phyloP scores from a whole-genome alignment of 352 stramenopile species.

The Lagenidium giganteum region DNA sequence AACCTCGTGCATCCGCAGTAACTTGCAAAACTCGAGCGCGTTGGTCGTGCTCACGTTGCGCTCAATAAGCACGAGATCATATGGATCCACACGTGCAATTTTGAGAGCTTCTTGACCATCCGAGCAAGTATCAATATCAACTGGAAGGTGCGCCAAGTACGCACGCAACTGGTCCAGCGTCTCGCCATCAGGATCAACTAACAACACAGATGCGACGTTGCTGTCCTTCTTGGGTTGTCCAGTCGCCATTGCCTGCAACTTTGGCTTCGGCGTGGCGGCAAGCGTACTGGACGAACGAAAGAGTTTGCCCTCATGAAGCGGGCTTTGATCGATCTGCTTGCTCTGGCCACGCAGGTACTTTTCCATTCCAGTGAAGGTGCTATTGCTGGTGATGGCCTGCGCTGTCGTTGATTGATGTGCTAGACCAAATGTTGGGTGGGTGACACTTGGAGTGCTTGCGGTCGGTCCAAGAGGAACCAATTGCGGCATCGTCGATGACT shows the following conservation, averaged over 20 bases:
- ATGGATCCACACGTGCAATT: conserved; percentile 40
- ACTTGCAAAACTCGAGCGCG: conserved; percentile 72
- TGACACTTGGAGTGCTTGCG: no score
- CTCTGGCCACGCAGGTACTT: conserved; percentile 58
- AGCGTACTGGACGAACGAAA: conserved; percentile 16
- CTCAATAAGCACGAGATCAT: conserved; percentile 85
- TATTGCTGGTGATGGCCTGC: no score
- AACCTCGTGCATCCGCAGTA: conserved; percentile 78
- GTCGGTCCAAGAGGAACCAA: no score
- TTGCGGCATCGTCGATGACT: no score
- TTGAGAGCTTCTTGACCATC: conserved; percentile 46
- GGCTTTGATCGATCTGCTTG: conserved; percentile 33
- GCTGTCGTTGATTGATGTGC: no score
- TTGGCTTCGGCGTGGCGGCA: background rate
- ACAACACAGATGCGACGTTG: conserved; percentile 14
- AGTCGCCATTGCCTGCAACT: background rate
- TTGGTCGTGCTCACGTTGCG: conserved; percentile 42
- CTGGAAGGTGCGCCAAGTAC: conserved; percentile 10
- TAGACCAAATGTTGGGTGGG: no score
- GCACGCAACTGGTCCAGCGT: conserved; percentile 32
- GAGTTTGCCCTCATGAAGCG: conserved; percentile 31
- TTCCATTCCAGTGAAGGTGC: conserved; percentile 36
- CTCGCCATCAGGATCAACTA: conserved; percentile 30
- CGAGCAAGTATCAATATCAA: conserved; percentile 62
- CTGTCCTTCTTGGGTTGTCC: conserved; percentile 1